A percentile compares a stretch with the other conserved stretches of the same genome.
These are phyloP conservation scores for Melampsora americana DNA, from an alignment of 1,284 basidiomycete species.

Conservation along the genomic window DNA sequence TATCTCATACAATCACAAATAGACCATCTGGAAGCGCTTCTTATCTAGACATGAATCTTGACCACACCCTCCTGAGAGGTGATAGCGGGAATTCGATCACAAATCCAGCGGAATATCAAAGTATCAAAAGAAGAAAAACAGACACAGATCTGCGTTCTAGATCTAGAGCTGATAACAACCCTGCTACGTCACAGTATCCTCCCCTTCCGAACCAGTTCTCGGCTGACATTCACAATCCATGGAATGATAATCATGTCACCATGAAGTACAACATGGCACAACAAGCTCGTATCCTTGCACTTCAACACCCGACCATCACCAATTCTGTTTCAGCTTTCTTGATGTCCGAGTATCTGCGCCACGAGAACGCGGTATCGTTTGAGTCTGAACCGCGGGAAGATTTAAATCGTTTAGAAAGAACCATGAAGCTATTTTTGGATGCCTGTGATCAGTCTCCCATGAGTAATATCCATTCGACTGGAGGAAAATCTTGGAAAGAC, in stretches of 20 bases:
- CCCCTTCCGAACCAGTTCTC: slow-evolving; percentile 24
- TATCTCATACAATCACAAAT: slow-evolving; percentile 14
- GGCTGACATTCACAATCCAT: slow-evolving; percentile 23
- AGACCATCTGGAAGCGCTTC: slow-evolving; percentile 23
- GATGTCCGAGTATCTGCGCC: slow-evolving; percentile 10
- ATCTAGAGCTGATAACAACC: slow-evolving; percentile 4
- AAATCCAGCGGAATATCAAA: slow-evolving; percentile 8
- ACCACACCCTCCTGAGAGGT: slow-evolving; percentile 13
- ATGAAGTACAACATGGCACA: slow-evolving; percentile 18
- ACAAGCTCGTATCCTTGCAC: not conserved
- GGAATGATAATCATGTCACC: slow-evolving; percentile 14
- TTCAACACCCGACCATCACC: slow-evolving; percentile 14
- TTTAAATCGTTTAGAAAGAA: slow-evolving; percentile 28
- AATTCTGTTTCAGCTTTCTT: slow-evolving; percentile 25
- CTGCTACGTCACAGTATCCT: not conserved
- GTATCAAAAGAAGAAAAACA: slow-evolving; percentile 38
- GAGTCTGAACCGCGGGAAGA: slow-evolving; percentile 13
- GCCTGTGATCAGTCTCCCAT: slow-evolving; percentile 38
- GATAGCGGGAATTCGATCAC: not conserved
- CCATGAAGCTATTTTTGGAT: slow-evolving; percentile 26
- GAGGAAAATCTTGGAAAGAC: slow-evolving; percentile 34
- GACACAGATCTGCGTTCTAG: slow-evolving; percentile 34
- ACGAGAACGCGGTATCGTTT: slow-evolving; percentile 6
- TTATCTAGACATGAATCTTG: slow-evolving; percentile 6
- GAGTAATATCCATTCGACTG: not conserved